These are phyloP conservation scores for Aureoboletus auriporus DNA, from an alignment of 768 basidiomycete genomes.

Conservation along the genomic window DNA sequence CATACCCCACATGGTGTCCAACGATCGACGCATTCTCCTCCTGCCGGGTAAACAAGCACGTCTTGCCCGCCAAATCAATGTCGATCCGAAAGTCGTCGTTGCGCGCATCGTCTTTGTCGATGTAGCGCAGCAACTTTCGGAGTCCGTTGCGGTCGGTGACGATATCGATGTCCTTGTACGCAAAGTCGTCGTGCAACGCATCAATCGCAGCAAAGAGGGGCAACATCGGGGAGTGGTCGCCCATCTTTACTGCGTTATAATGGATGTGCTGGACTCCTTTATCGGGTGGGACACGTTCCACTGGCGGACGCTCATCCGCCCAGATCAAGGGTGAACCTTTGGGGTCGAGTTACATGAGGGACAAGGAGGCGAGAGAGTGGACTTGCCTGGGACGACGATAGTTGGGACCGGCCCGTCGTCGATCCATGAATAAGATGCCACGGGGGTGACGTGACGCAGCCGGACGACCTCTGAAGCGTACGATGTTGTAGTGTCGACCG, in stretches of 20 bases:
- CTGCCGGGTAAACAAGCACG: constrained; percentile 55
- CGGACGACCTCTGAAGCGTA: constrained; percentile 22
- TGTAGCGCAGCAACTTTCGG: constrained; percentile 60
- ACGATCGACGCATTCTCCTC: constrained; percentile 36
- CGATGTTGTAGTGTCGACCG: constrained; percentile 1
- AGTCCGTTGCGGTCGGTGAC: constrained; percentile 66
- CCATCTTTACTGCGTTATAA: constrained; percentile 51
- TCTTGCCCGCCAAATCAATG: constrained; percentile 55
- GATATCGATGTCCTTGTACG: constrained; percentile 35
- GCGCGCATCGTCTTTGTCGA: constrained; percentile 4
- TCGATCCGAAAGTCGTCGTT: constrained; percentile 61
- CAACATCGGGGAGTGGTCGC: constrained; percentile 36
- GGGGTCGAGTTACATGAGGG: background rate
- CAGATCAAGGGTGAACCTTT: constrained; percentile 60
- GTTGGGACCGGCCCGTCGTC: constrained; percentile 39
- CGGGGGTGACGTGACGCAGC: constrained; percentile 37
- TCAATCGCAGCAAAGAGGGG: constrained; percentile 63
- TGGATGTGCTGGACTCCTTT: constrained; percentile 47
- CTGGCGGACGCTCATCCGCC: constrained; percentile 43
- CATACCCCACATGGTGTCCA: constrained; percentile 40
- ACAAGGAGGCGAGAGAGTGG: background rate
- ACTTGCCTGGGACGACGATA: constrained; percentile 49
- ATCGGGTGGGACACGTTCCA: constrained; percentile 55
- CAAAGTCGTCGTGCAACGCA: constrained; percentile 26
- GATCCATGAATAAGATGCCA: constrained; percentile 56